Percentiles rank a stretch among this genome's conserved stretches.
Evolutionary conservation across 106 monocot species (phyloP).

Genomic region (Allium cepa): DNA sequence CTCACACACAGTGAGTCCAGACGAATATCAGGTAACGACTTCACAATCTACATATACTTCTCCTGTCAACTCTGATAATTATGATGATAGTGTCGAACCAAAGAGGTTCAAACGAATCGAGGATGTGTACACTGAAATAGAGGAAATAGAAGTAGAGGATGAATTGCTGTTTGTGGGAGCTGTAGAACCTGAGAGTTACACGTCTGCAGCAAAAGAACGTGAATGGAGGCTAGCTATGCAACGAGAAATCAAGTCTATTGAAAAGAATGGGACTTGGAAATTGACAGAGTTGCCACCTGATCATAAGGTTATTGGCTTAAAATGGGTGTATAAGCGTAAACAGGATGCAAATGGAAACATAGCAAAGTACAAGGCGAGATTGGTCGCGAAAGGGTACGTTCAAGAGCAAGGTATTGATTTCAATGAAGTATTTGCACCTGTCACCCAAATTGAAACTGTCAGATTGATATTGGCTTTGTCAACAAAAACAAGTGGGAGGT

Average conservation of each 20-base stretch:
- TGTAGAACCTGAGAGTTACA: neutral
- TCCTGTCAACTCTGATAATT: neutral
- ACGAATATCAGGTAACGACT: neutral
- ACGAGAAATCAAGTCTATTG: neutral
- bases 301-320: neutral
- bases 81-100: neutral
- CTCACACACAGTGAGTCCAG: neutral
- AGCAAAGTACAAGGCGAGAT: neutral
- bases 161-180: neutral
- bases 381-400: constrained; percentile 2
- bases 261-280: neutral
- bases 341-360: neutral
- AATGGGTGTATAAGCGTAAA: constrained; percentile 1
- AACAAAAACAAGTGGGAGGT: neutral
- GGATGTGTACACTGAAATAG: neutral
- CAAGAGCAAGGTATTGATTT: neutral
- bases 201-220: neutral
- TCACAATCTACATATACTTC: neutral
- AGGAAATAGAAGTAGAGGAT: neutral
- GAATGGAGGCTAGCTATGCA: neutral
- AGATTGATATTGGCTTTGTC: neutral
- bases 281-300: constrained; percentile 3
- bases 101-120: neutral
- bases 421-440: neutral
- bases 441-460: neutral